Conservation (phyloP, 2,329 filamentous ascomycete species). For the Venturia pyrina region DNA sequence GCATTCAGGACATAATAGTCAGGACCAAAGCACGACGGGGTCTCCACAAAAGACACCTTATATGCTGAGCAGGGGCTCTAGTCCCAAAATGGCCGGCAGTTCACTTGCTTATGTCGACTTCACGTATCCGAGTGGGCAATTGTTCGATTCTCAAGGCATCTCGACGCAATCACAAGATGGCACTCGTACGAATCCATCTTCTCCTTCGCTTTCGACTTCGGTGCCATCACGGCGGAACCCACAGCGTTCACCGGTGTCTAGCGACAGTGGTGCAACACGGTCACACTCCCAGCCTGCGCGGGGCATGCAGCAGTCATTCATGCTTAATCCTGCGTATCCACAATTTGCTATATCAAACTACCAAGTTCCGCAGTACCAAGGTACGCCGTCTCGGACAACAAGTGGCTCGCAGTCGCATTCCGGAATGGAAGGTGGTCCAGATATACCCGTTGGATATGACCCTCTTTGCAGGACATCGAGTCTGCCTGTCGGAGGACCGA, state of each 20-base stretch:
- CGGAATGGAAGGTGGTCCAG: background rate
- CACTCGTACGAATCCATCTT: constrained; percentile 37
- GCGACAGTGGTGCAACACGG: constrained; percentile 31
- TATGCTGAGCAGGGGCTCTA: constrained; percentile 21
- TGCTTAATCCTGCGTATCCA: constrained; percentile 29
- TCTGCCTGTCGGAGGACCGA: constrained; percentile 14
- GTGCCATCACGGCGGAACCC: constrained; percentile 32
- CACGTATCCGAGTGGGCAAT: constrained; percentile 18
- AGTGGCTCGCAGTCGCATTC: constrained; percentile 2
- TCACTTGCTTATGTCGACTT: constrained; percentile 15
- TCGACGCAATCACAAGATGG: constrained; percentile 32
- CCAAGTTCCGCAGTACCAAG: background rate
- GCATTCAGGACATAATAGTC: constrained; percentile 13
- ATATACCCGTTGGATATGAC: background rate
- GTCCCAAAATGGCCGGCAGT: constrained; percentile 23
- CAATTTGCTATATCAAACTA: constrained; percentile 14
- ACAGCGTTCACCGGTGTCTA: constrained; percentile 35
- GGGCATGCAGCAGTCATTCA: constrained; percentile 29
- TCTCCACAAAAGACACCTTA: constrained; percentile 32
- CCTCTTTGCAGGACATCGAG: constrained; percentile 8
- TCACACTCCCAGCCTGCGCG: constrained; percentile 42
- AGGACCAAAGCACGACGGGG: constrained; percentile 25
- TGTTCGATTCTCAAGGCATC: constrained; percentile 21
- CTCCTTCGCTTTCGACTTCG: constrained; percentile 35
- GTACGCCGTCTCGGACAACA: constrained; percentile 11